Percentiles rank a stretch among this genome's conserved stretches.
These are phyloP conservation scores for Pseudovirgaria hyperparasitica DNA, from an alignment of 2,329 filamentous ascomycete genomes.

Conservation along the genomic window DNA sequence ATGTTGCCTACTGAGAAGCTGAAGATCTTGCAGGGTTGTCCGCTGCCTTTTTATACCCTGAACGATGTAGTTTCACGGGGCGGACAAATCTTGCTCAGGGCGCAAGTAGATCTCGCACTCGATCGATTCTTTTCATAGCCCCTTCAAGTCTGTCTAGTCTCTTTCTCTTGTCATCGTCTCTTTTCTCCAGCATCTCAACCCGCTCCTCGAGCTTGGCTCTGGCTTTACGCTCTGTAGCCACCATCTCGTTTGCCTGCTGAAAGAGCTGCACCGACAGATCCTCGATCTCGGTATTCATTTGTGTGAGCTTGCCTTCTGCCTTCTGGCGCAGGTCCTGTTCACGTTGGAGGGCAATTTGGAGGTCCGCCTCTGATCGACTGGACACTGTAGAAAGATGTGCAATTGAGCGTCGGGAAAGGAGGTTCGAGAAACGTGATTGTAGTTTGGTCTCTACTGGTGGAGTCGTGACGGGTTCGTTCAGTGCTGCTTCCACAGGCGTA, in stretches of 20 bases:
- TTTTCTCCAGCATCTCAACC: slow-evolving; percentile 52
- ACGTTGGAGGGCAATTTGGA: slow-evolving; percentile 51
- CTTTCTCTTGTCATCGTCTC: slow-evolving; percentile 57
- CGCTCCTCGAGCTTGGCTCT: slow-evolving; percentile 59
- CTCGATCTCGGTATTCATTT: slow-evolving; percentile 62
- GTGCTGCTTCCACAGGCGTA: slow-evolving; percentile 17
- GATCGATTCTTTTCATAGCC: slow-evolving; percentile 58
- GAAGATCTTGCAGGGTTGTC: no score
- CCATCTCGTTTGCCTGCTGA: slow-evolving; percentile 80
- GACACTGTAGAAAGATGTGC: slow-evolving; percentile 24
- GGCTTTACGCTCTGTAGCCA: slow-evolving; percentile 60
- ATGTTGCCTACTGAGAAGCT: no score
- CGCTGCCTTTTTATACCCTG: no score
- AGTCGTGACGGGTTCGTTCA: slow-evolving; percentile 17
- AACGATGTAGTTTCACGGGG: no score
- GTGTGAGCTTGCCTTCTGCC: slow-evolving; percentile 54
- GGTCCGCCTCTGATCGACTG: slow-evolving; percentile 25
- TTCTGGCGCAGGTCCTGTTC: slow-evolving; percentile 55
- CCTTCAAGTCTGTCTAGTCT: slow-evolving; percentile 59
- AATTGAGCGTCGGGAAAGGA: slow-evolving; percentile 18
- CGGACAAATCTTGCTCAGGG: slow-evolving; percentile 4
- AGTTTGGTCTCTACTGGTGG: slow-evolving; percentile 34
- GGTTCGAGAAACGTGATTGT: slow-evolving; percentile 26
- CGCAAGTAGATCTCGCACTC: slow-evolving; percentile 49
- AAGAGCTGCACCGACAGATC: slow-evolving; percentile 66